phyloP scores from a whole-genome alignment of 345 rosid species.

The Melastoma malabathricum region DNA sequence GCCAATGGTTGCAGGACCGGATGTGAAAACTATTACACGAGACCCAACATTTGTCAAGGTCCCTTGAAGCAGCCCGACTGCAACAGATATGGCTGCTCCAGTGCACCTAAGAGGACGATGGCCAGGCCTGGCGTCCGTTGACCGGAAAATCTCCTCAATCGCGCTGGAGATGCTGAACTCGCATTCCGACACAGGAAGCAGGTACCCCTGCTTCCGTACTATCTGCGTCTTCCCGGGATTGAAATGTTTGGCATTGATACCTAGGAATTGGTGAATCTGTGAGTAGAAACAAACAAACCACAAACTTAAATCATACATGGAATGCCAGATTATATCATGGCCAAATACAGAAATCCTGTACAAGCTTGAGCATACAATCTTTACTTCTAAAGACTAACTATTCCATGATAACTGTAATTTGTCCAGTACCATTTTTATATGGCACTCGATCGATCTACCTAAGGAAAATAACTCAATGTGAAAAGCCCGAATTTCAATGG shows the following conservation, averaged over 20 bases:
- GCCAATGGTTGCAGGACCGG: conserved; percentile 90
- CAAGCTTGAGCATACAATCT: neutral
- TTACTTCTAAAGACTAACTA: no score
- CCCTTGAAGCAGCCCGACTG: conserved; percentile 69
- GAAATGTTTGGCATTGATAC: conserved; percentile 33
- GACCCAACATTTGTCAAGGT: conserved; percentile 52
- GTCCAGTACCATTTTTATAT: no score
- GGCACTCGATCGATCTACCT: no score
- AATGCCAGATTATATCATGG: neutral
- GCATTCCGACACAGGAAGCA: conserved; percentile 66
- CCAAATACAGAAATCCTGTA: neutral
- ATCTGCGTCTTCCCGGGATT: conserved; percentile 34
- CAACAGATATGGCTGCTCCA: conserved; percentile 69
- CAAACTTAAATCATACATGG: neutral
- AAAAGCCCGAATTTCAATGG: no score
- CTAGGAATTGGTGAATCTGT: conserved; percentile 59
- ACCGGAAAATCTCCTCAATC: conserved; percentile 54
- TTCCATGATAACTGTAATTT: no score
- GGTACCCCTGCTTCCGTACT: conserved; percentile 60
- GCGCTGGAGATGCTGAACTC: conserved; percentile 67
- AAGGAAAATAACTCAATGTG: no score
- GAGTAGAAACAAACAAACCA: neutral
- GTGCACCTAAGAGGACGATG: conserved; percentile 83
- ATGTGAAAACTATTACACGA: conserved; percentile 80
- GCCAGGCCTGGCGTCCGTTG: conserved; percentile 21